Conservation (phyloP, 345 rosid genomes). For the Euphorbia pulcherrima region DNA sequence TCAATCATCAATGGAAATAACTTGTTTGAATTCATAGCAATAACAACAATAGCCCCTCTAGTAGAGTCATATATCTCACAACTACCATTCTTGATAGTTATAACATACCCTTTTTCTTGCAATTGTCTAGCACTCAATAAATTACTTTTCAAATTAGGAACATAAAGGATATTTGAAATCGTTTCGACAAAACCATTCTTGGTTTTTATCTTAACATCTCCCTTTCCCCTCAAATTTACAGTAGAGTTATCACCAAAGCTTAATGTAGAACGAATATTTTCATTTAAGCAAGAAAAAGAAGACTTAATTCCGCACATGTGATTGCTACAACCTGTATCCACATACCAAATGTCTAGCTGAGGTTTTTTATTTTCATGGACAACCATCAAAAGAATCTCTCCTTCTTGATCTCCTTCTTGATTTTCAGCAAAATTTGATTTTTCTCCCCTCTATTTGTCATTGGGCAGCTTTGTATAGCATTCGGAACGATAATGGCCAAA, state of each 20-base stretch:
- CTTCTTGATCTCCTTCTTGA: background rate
- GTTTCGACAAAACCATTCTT: no score
- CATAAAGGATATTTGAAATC: background rate
- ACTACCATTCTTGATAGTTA: background rate
- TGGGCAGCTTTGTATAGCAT: background rate
- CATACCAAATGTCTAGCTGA: background rate
- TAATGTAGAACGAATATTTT: no score
- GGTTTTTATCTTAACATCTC: no score
- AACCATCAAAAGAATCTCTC: background rate
- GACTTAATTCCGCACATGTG: background rate
- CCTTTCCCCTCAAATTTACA: no score
- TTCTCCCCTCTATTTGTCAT: background rate
- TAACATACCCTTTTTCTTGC: background rate
- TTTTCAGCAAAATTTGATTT: background rate
- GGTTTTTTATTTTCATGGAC: background rate
- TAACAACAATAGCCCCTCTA: no score
- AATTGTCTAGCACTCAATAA: background rate
- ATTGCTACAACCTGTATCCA: background rate
- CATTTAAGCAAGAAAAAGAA: no score
- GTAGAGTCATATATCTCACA: no score
- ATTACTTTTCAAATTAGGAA: background rate
- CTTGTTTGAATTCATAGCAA: no score
- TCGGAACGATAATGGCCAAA: background rate
- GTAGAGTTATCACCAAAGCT: no score
- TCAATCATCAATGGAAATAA: no score